Base-by-base conservation (phyloP, 345 rosid genomes). In the Microcos paniculata region DNA sequence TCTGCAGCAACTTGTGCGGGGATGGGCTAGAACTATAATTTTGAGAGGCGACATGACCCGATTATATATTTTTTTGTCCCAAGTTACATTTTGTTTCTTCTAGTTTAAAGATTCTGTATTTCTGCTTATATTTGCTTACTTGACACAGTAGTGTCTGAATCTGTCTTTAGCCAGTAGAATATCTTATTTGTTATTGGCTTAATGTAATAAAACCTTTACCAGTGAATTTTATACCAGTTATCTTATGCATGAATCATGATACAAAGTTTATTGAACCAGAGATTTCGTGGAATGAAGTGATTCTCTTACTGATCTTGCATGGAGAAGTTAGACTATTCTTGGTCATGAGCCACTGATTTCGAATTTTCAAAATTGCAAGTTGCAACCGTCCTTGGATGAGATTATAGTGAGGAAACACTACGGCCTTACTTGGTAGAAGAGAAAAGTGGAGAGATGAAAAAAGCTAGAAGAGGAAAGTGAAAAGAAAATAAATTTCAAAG, bases 121-220 rank as follows among this genome's bases (percentile, higher is more conserved):
- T 56, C 45, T 55, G 12, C 33, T 30, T 72, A 28, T 65, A 40
- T 57, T 72, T 63, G 65, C 19, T 33, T 75, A 12, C 38, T 26
- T 33, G 75, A 71, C 69, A 70, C 76, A 19, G 35, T 61, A 40
- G 74, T 56, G 68, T 71, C 79, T 51, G 58, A 56, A 35, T 48
- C 11, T 14, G 73, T 61, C 38, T 71, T 67, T 77, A 59, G 71
- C 42, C 71, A 23, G 70, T 74, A 70, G 77, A 62, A 73, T 58
- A 62, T 62, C 66, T 33, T 48, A 58, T 82, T 35, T 62, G 58
- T 63, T 78, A 33, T 68, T 80, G 49, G 70, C 73, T 79, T 71
- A 75, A n/a, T 35, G 64, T 75, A 84, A 79, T 77, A 78, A 71
- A 67, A 62, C 74, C 8, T 65, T 70, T 61, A 33, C 70, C 49